A percentile compares a stretch with the other conserved stretches of the same genome.
These are phyloP conservation scores for Ceratobasidium sp. DNA, from an alignment of 1,284 basidiomycete genomes.

Conservation along the genomic window DNA sequence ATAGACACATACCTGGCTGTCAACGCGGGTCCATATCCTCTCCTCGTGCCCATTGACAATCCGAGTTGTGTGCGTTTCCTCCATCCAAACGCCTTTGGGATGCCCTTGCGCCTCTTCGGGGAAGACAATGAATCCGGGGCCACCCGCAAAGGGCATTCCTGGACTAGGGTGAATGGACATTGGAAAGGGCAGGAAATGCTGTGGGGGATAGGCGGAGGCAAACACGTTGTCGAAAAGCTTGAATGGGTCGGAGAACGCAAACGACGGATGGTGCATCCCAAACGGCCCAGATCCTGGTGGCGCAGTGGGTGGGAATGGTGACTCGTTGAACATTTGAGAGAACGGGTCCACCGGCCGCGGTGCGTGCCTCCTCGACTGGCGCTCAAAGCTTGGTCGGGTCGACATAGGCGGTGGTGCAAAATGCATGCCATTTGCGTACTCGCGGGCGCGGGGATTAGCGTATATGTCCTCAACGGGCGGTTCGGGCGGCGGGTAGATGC, in stretches of 20 bases:
- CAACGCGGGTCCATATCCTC: slow-evolving; percentile 26
- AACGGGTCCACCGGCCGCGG: slow-evolving; percentile 31
- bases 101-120: slow-evolving; percentile 12
- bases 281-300: slow-evolving; percentile 34
- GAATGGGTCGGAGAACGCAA: slow-evolving; percentile 28
- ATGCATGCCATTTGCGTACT: not conserved
- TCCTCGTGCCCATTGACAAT: slow-evolving; percentile 34
- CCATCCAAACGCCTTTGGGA: slow-evolving; percentile 21
- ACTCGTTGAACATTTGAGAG: slow-evolving; percentile 27
- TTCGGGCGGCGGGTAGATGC: slow-evolving; percentile 37
- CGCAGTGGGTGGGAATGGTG: slow-evolving; percentile 21
- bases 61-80: slow-evolving; percentile 36
- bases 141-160: slow-evolving; percentile 19
- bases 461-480: slow-evolving; percentile 26
- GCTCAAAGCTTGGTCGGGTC: slow-evolving; percentile 26
- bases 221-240: slow-evolving; percentile 33
- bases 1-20: slow-evolving; percentile 1
- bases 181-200: slow-evolving; percentile 22
- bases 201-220: slow-evolving; percentile 20
- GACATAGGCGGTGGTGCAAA: slow-evolving; percentile 5
- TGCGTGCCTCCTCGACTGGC: slow-evolving; percentile 30
- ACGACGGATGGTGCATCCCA: slow-evolving; percentile 20
- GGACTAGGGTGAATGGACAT: slow-evolving; percentile 23
- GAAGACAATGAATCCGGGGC: slow-evolving; percentile 24
- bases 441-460: slow-evolving; percentile 19